phyloP scores from a whole-genome alignment of 768 basidiomycete genomes.

The Krasilnikovozyma curviuscula region DNA sequence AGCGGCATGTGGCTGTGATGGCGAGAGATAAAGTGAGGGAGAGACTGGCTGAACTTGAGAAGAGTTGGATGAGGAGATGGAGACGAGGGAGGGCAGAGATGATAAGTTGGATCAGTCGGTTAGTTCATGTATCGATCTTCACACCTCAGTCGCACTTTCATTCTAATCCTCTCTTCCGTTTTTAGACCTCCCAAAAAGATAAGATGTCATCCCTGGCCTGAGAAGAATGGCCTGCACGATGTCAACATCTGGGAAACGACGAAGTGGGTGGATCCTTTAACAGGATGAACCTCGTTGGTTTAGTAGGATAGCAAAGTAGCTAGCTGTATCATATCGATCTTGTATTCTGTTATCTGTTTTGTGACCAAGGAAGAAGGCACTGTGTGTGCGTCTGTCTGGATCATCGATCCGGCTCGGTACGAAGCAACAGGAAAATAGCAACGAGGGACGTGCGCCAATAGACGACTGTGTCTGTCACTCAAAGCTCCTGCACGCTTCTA shows the following conservation, averaged over 20 bases:
- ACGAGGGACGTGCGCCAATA: too few relatives aligned
- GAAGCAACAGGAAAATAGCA: too few relatives aligned
- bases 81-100: neutral
- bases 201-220: constrained; percentile 12
- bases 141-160: neutral
- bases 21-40: neutral
- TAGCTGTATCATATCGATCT: too few relatives aligned
- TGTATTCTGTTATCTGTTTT: too few relatives aligned
- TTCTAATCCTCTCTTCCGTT: neutral
- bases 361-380: too few relatives aligned
- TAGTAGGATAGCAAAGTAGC: too few relatives aligned
- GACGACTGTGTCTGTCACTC: too few relatives aligned
- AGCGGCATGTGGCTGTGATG: constrained; percentile 5
- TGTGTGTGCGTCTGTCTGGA: too few relatives aligned
- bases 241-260: constrained; percentile 8
- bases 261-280: neutral
- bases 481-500: too few relatives aligned
- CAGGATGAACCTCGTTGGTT: neutral
- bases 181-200: constrained; percentile 4
- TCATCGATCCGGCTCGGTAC: too few relatives aligned
- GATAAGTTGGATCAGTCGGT: neutral
- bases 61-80: neutral
- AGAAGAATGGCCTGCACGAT: neutral
- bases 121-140: neutral
- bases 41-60: neutral